Base-by-base conservation (phyloP, 2,329 filamentous ascomycete species). In the Ceratocystis destructans region DNA sequence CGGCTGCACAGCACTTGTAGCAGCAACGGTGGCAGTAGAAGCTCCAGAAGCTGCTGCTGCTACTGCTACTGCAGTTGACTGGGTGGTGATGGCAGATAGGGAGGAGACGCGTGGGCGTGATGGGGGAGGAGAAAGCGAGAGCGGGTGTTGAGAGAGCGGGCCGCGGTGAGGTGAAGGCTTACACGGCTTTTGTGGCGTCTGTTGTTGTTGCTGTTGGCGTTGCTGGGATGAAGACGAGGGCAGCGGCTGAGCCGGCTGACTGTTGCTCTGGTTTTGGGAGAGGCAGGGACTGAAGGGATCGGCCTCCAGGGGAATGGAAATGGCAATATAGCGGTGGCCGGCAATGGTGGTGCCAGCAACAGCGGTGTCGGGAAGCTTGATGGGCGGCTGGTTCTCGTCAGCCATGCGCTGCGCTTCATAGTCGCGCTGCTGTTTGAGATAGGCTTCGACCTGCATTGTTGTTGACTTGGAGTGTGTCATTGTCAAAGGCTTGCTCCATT, bases 321-420 rank as follows among this genome's bases (percentile, higher is more conserved):
- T 85, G 67, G 82, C 81, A 69, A 86, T 84, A 70, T 85, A 80
- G 3, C 80, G 77, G 70, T 82, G 76, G 1, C 83, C 83, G 2
- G 75, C 78, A 5, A 73, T 79, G 0, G 82, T 85, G 45, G 74
- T 79, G 6, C 81, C 79, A 3, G 80, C 79, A 15, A 85, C 76
- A 12, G 82, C 82, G 28, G 79, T 79, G 71, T 85, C 82, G 7
- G 82, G 82, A 2, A 85, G 75, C 44, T 71, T 74, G 44, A 78
- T 74, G 17, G 72, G 74, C 37, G 72, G 71, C 17, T 57, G 48
- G 48, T 62, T 67, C 22, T 67, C 66, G 12, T 65, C 62, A 22
- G 66, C 31, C 71, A 72, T 7, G 69, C 69, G 50, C 71, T 73
- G 48, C 71, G 71, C 33, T 71, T 66, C 64, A 64, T 64, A 62